A percentile compares a stretch with the other conserved stretches of the same genome.
Conservation (phyloP, 2,329 filamentous ascomycete genomes). For the Xylariaceae sp. region DNA sequence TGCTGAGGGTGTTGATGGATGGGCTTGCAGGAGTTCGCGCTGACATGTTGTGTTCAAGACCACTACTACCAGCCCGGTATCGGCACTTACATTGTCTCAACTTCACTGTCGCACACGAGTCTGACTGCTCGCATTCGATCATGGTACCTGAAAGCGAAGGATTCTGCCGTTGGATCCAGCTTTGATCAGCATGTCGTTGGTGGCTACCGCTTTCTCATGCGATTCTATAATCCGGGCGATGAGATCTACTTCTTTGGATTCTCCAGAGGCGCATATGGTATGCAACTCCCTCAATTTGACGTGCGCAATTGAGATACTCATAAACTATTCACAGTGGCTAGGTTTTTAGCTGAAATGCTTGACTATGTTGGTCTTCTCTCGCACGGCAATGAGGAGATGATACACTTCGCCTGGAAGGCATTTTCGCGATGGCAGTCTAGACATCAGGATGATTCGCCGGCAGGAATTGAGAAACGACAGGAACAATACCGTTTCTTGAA, state of each 20-base stretch:
- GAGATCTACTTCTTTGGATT: slow-evolving; percentile 73
- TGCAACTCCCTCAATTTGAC: not conserved
- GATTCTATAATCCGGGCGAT: slow-evolving; percentile 61
- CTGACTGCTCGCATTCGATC: slow-evolving; percentile 54
- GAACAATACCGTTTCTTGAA: slow-evolving; percentile 72
- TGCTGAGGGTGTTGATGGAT: not conserved
- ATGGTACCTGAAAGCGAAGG: slow-evolving; percentile 70
- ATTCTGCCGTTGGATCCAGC: slow-evolving; percentile 73
- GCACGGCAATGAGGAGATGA: slow-evolving; percentile 82
- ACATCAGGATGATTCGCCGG: slow-evolving; percentile 41
- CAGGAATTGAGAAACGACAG: slow-evolving; percentile 46
- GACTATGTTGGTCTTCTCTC: slow-evolving; percentile 76
- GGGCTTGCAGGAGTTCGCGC: too few relatives aligned
- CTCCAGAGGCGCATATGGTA: slow-evolving; percentile 61
- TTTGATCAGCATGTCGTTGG: slow-evolving; percentile 82
- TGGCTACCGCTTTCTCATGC: slow-evolving; percentile 76
- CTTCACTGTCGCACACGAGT: slow-evolving; percentile 55
- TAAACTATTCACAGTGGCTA: slow-evolving; percentile 46
- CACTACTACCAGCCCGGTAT: slow-evolving; percentile 68
- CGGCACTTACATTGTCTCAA: slow-evolving; percentile 66
- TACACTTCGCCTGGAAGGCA: slow-evolving; percentile 78
- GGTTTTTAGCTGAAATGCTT: slow-evolving; percentile 78
- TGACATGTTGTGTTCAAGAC: slow-evolving; percentile 28
- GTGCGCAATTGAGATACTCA: not conserved
- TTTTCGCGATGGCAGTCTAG: slow-evolving; percentile 71